Base-by-base conservation (phyloP, 1,139 yeast species). In the Saccharomyces hybrid region DNA sequence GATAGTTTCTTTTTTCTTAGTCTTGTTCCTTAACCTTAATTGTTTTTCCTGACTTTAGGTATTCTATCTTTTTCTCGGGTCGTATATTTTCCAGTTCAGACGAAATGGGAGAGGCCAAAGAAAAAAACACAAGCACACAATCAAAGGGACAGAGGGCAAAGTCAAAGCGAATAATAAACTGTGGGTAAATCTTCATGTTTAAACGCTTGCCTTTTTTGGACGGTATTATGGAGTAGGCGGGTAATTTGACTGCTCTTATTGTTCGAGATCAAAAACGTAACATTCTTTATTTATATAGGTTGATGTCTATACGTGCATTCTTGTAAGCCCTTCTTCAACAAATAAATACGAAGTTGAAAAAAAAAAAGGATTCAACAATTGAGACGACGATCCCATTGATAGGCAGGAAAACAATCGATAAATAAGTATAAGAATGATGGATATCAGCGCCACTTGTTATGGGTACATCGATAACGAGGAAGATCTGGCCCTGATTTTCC, bases 401-500 rank as follows among this genome's bases (percentile, higher is more conserved):
- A 20, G 23, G 23, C 23, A 20, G 23, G 23, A 20, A 20, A 20
- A 20, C 23, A 27, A 16, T n/a, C 16, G 1, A 32, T 16, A 34
- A 25, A 26, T 23, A 49, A 32, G 42, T n/a, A 49, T 11, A 25
- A 26, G 3, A 25, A 49, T 28, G 48, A 64, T 66, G 68, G 66
- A 63, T 56, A 67, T 71, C 52, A 67, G 62, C 51, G 89, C 96
- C 1, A 85, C 96, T 1, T 89, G 79, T 68, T 74, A 74, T 52
- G 96, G 96, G 9, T 89, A 84, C 67, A 85, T 90, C 48, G 88
- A 86, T 16, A 81, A 89, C 42, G 88, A 95, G 25, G 82, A 82
- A 60, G 97, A 90, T 68, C 97, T 97, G 1, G 73, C 90, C 50
- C 69, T 88, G 4, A 78, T 90, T n/a, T 81, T 90, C 54, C 96